Percentiles rank a stretch among this genome's conserved stretches.
Conservation (phyloP, 495 filamentous ascomycete species). For the Bombardia bombarda region DNA sequence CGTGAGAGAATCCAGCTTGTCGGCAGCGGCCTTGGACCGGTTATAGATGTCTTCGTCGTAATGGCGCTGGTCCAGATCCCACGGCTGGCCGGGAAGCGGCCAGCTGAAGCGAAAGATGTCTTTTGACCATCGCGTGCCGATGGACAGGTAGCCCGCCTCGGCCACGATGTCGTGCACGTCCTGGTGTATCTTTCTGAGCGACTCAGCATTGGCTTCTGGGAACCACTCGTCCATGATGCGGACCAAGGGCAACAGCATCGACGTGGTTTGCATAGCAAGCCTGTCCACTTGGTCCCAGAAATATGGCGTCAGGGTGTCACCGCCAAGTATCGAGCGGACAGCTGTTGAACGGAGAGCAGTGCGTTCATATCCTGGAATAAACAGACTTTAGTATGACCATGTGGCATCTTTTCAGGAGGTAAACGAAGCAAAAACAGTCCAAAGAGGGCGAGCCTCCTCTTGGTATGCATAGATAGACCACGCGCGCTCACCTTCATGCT, state of each 20-base stretch:
- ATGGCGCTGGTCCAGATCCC: slow-evolving; percentile 28
- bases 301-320: slow-evolving; percentile 20
- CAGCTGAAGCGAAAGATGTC: slow-evolving; percentile 37
- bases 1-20: slow-evolving; percentile 8
- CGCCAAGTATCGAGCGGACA: slow-evolving; percentile 18
- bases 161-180: slow-evolving; percentile 37
- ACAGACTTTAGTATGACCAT: slow-evolving; percentile 2
- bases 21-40: slow-evolving; percentile 16
- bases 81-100: slow-evolving; percentile 29
- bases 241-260: slow-evolving; percentile 34
- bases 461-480: no score
- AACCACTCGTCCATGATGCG: slow-evolving; percentile 25
- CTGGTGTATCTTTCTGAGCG: slow-evolving; percentile 27
- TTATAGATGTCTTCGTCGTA: slow-evolving; percentile 26
- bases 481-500: slow-evolving; percentile 37
- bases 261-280: slow-evolving; percentile 29
- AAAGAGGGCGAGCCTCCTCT: no score
- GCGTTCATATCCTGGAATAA: slow-evolving; percentile 31
- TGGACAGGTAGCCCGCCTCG: slow-evolving; percentile 33
- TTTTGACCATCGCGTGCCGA: slow-evolving; percentile 35
- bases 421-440: not conserved
- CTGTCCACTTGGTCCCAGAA: slow-evolving; percentile 37
- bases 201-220: not conserved
- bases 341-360: slow-evolving; percentile 26
- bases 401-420: no score